Base-by-base conservation (phyloP, 208 protist genomes). In the Crithidia sp. region DNA sequence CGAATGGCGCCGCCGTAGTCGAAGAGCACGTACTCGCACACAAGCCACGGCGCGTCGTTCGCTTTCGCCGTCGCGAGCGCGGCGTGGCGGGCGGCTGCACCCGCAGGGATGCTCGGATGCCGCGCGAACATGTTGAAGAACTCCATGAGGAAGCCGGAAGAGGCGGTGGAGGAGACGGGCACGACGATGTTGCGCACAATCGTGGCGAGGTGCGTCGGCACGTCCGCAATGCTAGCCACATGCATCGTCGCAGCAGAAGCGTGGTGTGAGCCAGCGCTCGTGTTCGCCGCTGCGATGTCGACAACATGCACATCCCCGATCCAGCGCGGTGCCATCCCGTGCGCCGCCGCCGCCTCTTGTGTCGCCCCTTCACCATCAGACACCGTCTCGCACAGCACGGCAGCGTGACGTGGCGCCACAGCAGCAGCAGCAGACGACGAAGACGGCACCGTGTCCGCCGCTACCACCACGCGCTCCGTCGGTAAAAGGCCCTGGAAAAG, bases 1-100 rank as follows among this genome's bases (percentile, higher is more conserved):
- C 76, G 55, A 45, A 95, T 72, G 1, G 64, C 36, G 16, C 82
- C 85, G 17, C 86, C 88, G 71, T 89, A 92, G 67, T 93, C 85
- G 43, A 82, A 61, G 52, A 93, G 73, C 40, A 79, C 75, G 55
- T 86, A 79, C 43, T 85, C 82, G 10, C 84, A 74, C 9, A 74
- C 67, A 17, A 81, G 74, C 87, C 89, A 95, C 28, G 89, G 89
- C 12, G 84, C 84, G 4, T 85, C 52, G n/a, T 80, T 53, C 3
- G 44, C 40, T 6, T 41, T 71, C 16, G 73, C 73, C 45, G 60
- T 71, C 14, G 52, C 45, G 58, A 86, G 59, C 12, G 69, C 56
- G 47, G 80, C 82, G 28, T 81, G 72, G 5, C 84, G 77, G 39
- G 83, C 75, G 2, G 72, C 77, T 5, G 84, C 79, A 5, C 71